Evolutionary conservation across 305 asterid genomes (phyloP), one percentile per base, ranked within the genome.

Genomic region (Fraxinus xanthoxyloides): DNA sequence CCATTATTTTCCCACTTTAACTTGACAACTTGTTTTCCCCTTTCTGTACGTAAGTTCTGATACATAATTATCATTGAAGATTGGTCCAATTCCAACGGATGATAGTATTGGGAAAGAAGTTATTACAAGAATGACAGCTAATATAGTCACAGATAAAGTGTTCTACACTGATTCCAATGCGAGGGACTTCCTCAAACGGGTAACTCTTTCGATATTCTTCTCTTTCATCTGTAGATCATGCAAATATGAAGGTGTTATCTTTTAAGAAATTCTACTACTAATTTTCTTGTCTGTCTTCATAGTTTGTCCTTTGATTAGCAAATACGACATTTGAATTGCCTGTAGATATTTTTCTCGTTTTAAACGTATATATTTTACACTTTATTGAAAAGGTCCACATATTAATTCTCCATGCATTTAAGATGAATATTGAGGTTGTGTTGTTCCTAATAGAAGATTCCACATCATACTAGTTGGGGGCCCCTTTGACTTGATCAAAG

Each of bases 131-230:
- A 80, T 95, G 82, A 85, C 92, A 31, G 83, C 98, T 75, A 87
- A 93, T 81, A 92, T 95, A 96, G 94, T 61, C 77, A 90, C 95
- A 1, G 70, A 90, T 81, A 85, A 90, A 81, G 92, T 88, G 83
- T 95, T 93, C 86, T 90, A 90, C 77, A 93, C 97, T 5, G 98
- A 95, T 79, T 95, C 98, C 82, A 95, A 95, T 59, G 98, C 92
- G 77, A 93, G 98, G 84, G 98, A 95, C 92, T 95, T 95, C 81
- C 85, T 95, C 43, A 91, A 90, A 90, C 88, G 98, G 92, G 98
- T 94, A 87, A 38, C 77, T 82, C 80, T 35, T 31, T 34, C 72
- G n/a, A 74, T 63, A 12, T 75, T 77, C 31, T 32, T 84, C 76
- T 79, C 65, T 63, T 72, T 40, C n/a, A 31, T 35, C 79, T 28